Percentiles rank a stretch among this genome's conserved stretches.
phyloP scores from a whole-genome alignment of 768 basidiomycete genomes.

The Kwoniella sp. region DNA sequence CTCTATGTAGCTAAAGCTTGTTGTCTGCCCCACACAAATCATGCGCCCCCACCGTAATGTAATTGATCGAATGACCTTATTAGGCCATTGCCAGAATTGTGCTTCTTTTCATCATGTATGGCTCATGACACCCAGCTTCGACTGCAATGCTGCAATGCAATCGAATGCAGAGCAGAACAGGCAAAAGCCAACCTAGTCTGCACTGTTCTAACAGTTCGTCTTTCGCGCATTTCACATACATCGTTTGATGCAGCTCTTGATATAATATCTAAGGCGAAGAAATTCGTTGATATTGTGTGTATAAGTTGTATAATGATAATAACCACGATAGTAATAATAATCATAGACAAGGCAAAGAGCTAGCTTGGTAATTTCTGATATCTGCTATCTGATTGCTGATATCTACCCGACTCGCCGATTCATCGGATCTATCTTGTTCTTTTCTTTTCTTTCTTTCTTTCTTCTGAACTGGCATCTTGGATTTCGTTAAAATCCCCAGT shows the following conservation, averaged over 20 bases:
- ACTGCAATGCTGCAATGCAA: too few relatives aligned
- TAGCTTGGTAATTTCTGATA: background rate
- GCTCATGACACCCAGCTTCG: too few relatives aligned
- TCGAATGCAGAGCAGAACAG: too few relatives aligned
- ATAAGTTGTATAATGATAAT: background rate
- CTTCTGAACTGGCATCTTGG: background rate
- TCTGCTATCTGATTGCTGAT: background rate
- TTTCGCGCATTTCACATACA: background rate
- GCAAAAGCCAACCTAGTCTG: too few relatives aligned
- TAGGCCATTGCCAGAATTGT: too few relatives aligned
- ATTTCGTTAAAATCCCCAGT: background rate
- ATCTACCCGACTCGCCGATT: background rate
- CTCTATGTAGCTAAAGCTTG: background rate
- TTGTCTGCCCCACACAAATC: background rate
- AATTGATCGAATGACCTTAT: too few relatives aligned
- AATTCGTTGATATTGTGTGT: too few relatives aligned
- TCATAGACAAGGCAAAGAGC: background rate
- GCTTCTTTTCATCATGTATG: too few relatives aligned
- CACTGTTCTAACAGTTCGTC: too few relatives aligned
- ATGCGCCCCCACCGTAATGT: background rate
- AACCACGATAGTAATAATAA: background rate
- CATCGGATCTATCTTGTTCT: background rate
- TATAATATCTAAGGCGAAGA: too few relatives aligned
- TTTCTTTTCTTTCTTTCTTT: background rate
- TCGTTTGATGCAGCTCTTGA: slow-evolving; percentile 1